Conservation (phyloP, 75 land plant species). For the Adiantum capillusveneris region DNA sequence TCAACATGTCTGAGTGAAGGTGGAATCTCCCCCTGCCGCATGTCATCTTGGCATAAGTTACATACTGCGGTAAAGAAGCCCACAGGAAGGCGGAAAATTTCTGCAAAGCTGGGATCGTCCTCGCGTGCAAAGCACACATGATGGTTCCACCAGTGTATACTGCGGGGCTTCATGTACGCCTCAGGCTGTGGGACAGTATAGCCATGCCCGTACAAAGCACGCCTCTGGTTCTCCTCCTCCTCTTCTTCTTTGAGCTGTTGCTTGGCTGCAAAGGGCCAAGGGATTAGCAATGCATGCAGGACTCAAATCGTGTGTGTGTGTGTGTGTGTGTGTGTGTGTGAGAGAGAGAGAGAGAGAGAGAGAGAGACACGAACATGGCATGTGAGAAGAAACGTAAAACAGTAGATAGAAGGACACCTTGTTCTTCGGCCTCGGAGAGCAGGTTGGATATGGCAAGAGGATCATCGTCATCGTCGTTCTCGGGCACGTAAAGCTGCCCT, state of each 20-base stretch:
- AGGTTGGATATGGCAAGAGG: too few species aligned
- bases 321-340: too few species aligned
- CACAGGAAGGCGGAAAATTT: constrained; percentile 11
- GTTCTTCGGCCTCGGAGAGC: background rate
- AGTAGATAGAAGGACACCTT: too few species aligned
- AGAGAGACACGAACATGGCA: too few species aligned
- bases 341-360: too few species aligned
- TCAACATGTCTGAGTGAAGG: constrained; percentile 7
- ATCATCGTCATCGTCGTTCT: background rate
- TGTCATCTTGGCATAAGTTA: constrained; percentile 10
- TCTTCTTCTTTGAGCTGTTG: background rate
- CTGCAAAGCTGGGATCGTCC: constrained; percentile 10
- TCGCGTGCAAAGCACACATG: constrained; percentile 5
- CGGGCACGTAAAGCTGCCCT: background rate
- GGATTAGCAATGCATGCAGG: too few species aligned
- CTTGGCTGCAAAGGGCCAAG: too few species aligned
- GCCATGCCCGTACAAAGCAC: background rate
- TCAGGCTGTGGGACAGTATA: too few species aligned
- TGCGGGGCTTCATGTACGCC: constrained; percentile 11
- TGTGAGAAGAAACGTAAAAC: too few species aligned
- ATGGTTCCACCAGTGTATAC: constrained; percentile 21
- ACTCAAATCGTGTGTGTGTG: too few species aligned
- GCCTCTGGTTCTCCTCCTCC: background rate
- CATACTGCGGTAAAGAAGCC: constrained; percentile 10
- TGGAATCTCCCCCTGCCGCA: constrained; percentile 20